phyloP scores from a whole-genome alignment of 345 rosid species.

The Eucalyptus shirleyi region DNA sequence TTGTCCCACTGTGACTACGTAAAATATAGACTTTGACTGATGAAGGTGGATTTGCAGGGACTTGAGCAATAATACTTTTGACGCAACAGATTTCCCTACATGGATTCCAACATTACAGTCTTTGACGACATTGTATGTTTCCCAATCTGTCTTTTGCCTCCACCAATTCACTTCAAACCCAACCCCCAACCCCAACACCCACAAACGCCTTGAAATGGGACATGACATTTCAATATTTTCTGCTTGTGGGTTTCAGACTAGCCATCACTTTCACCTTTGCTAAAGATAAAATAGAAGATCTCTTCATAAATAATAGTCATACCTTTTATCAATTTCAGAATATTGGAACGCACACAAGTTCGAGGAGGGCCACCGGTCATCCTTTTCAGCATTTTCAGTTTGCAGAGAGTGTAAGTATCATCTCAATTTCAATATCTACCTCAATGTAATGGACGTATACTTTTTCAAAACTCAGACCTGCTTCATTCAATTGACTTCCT shows the following conservation, averaged over 20 bases:
- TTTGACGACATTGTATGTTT: slow-evolving; percentile 64
- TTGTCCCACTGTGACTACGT: background rate
- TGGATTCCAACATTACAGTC: slow-evolving; percentile 42
- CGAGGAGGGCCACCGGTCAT: slow-evolving; percentile 34
- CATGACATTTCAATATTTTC: background rate
- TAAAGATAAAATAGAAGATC: no score
- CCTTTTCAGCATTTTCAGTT: slow-evolving; percentile 37
- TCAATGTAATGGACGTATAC: background rate
- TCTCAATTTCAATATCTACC: background rate
- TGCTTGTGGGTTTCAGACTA: no score
- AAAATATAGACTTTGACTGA: background rate
- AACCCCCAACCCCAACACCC: no score
- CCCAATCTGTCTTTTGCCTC: background rate
- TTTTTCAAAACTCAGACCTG: no score
- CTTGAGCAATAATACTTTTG: slow-evolving; percentile 65
- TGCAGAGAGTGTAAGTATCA: slow-evolving; percentile 64
- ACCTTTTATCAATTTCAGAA: slow-evolving; percentile 18
- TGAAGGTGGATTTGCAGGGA: slow-evolving; percentile 38
- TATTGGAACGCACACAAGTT: slow-evolving; percentile 38
- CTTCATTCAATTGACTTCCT: no score
- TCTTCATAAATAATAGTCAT: no score
- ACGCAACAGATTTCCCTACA: slow-evolving; percentile 27
- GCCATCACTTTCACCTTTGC: no score
- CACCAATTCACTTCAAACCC: background rate
- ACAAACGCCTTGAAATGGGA: background rate